Evolutionary conservation across 1,284 basidiomycete genomes (phyloP), one percentile per base, ranked within the genome.

Genomic region (Cryptococcus wingfieldii): DNA sequence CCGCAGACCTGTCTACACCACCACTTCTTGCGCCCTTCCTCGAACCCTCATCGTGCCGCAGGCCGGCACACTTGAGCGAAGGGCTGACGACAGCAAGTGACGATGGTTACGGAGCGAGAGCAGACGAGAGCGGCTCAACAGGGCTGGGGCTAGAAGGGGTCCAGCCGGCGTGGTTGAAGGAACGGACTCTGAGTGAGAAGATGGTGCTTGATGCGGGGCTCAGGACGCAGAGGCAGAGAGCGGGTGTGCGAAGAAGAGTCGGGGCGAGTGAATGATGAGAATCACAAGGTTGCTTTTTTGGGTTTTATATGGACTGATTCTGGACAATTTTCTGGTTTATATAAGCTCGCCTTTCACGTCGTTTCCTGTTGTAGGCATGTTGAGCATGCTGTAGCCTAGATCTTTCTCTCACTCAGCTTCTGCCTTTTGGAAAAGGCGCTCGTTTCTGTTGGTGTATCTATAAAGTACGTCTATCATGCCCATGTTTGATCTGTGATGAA

Each of bases 201-300:
- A 66, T 67, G 67, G 61, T 69, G 14, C 60, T 59, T 14, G 56
- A 63, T 49, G 67, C 67, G 4, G 67, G 67, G 16, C 39, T 66
- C 38, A 56, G 63, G 38, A 61, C 59, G 64, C 55, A 57, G 38
- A 18, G 59, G 37, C 42, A 44, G 42, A 44, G 42, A 44, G 42
- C 18, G n/a, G 42, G 42, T 13, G 42, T 19, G 42, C 10, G 42
- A 25, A 18, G 42, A 25, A 44, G 42, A 44, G 42, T 44, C 8
- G 39, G 39, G 39, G 39, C 31, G 10, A 34, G 31, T 34, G 31
- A 42, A n/a, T 42, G 41, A 42, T 39, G 12, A 39, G 38, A 4
- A 13, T 39, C 13, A 39, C n/a, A 39, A 7, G 41, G 10, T 42
- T 42, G 8, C 9, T 16, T 42, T 42, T 25, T 28, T 6, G 44